Conservation (phyloP, 2,329 filamentous ascomycete species). For the Pezicula radicicola region DNA sequence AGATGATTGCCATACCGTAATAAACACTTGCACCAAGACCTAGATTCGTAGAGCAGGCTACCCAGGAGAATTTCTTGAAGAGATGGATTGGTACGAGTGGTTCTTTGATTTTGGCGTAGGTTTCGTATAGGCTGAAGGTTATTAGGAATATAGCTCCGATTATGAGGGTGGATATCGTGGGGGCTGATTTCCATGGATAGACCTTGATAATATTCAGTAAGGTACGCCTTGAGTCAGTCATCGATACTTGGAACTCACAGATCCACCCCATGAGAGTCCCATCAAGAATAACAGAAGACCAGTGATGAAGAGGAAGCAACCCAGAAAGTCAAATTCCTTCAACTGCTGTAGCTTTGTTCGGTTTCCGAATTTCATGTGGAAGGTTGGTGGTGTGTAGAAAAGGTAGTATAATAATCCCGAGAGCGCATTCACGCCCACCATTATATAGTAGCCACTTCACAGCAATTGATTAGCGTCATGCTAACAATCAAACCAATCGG, state of each 20-base stretch:
- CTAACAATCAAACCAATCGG: too few species aligned
- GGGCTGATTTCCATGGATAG: constrained; percentile 30
- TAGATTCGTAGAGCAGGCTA: constrained; percentile 28
- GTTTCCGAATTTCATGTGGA: constrained; percentile 22
- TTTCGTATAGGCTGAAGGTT: constrained; percentile 26
- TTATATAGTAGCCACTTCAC: constrained; percentile 25
- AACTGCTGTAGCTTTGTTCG: constrained; percentile 19
- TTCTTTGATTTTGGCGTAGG: constrained; percentile 26
- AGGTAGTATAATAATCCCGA: constrained; percentile 25
- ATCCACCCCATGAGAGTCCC: constrained; percentile 30
- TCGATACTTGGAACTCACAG: neutral
- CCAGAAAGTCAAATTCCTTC: constrained; percentile 31
- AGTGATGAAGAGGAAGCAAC: constrained; percentile 25
- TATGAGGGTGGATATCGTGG: constrained; percentile 29
- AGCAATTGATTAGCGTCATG: too few species aligned
- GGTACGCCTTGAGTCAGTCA: too few species aligned
- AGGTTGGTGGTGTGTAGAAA: constrained; percentile 32
- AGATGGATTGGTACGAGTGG: constrained; percentile 34
- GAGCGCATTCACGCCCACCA: constrained; percentile 26
- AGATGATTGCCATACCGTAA: constrained; percentile 34
- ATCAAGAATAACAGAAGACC: constrained; percentile 29
- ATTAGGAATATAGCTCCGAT: constrained; percentile 21
- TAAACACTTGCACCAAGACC: constrained; percentile 34
- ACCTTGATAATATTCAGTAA: too few species aligned
- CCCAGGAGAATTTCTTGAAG: constrained; percentile 31